Evolutionary conservation across 176 grass and related monocot genomes (phyloP).

Genomic region (Aegilops longissima): DNA sequence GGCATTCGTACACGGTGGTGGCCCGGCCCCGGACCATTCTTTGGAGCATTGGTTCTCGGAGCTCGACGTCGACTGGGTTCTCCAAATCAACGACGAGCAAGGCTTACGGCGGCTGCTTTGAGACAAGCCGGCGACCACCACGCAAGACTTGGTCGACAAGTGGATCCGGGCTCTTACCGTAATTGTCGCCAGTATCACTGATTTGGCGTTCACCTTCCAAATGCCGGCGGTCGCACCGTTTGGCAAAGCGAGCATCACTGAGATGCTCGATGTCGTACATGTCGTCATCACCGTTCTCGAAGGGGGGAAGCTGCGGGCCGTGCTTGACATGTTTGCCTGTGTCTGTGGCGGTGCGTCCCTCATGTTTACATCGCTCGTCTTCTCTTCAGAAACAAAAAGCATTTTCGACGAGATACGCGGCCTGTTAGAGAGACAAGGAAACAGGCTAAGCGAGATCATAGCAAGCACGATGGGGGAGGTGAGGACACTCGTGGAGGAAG

Average conservation of each 20-base stretch:
- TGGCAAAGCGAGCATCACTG: not conserved
- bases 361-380: fast-evolving
- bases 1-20: not conserved
- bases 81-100: not conserved
- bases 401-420: not conserved
- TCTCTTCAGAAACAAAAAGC: not conserved
- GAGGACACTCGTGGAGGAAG: not conserved
- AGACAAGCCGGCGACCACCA: not conserved
- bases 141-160: not conserved
- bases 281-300: not conserved
- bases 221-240: not conserved
- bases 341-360: not conserved
- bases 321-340: not conserved
- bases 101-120: not conserved
- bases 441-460: not conserved
- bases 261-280: not conserved
- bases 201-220: fast-evolving
- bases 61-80: not conserved
- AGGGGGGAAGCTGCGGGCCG: not conserved
- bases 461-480: not conserved
- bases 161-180: not conserved
- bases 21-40: not conserved
- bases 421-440: not conserved
- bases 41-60: not conserved
- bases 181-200: not conserved